Conservation (phyloP, 495 filamentous ascomycete species). For the Venustampulla echinocandica region DNA sequence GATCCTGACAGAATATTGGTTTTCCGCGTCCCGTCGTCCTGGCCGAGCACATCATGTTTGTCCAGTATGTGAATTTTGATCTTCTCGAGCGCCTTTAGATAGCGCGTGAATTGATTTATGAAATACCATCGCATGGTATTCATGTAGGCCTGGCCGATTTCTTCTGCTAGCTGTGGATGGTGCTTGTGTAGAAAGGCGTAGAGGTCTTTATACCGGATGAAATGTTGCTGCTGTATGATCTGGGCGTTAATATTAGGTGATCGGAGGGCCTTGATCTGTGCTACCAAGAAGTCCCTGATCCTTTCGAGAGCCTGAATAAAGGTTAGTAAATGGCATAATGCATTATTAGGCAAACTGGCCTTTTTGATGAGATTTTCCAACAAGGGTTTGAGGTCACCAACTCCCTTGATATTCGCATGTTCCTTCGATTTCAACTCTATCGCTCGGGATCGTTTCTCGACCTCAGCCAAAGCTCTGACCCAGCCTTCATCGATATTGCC, state of each 20-base stretch:
- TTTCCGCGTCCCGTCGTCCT: conserved; percentile 59
- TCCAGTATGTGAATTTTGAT: conserved; percentile 76
- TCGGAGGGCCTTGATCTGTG: conserved; percentile 84
- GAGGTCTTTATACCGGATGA: conserved; percentile 79
- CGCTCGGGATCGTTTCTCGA: conserved; percentile 66
- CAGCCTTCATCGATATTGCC: conserved; percentile 85
- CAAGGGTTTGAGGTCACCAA: conserved; percentile 77
- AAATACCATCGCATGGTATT: conserved; percentile 99
- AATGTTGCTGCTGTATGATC: conserved; percentile 83
- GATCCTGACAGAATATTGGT: conserved; percentile 35
- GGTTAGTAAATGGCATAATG: conserved; percentile 9
- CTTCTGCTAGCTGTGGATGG: conserved; percentile 68
- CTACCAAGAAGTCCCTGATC: conserved; percentile 87
- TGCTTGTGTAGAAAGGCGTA: conserved; percentile 75
- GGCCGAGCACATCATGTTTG: conserved; percentile 74
- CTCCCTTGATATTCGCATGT: conserved; percentile 56
- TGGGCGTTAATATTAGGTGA: conserved; percentile 95
- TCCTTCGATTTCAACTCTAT: conserved; percentile 58
- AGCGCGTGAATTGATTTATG: conserved; percentile 80
- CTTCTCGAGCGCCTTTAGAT: conserved; percentile 72
- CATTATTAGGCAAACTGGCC: conserved; percentile 35
- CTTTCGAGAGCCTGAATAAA: conserved; percentile 70
- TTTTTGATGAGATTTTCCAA: conserved; percentile 76
- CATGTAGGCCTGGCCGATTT: conserved; percentile 89
- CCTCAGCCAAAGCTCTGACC: conserved; percentile 74